phyloP scores from a whole-genome alignment of 176 grass and related monocot species.

The Ensete glaucum region DNA sequence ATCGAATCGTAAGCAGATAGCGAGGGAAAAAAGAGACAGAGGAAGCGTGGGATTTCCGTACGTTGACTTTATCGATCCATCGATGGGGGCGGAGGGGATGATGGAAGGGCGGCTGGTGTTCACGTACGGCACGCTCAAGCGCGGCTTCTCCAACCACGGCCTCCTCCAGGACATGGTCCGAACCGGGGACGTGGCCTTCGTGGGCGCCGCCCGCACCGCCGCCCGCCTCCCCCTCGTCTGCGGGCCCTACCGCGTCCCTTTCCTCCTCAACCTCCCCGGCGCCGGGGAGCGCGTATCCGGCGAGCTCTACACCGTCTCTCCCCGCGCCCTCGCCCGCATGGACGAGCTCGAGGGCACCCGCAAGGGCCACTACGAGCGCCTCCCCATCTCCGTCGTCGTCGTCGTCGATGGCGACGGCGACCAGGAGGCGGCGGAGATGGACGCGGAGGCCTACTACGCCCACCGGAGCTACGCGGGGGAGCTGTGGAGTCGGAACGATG shows the following conservation, averaged over 20 bases:
- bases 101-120: conserved; percentile 42
- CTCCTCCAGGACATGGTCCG: conserved; percentile 50
- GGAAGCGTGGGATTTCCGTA: too few relatives aligned
- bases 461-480: conserved; percentile 55
- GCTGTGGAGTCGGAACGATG: conserved; percentile 60
- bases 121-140: conserved; percentile 93
- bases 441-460: conserved; percentile 64
- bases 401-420: conserved; percentile 12
- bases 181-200: conserved; percentile 44
- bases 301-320: conserved; percentile 60
- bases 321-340: conserved; percentile 38
- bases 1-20: too few relatives aligned
- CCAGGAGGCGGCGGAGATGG: conserved; percentile 1
- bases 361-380: conserved; percentile 67
- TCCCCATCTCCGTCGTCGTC: conserved; percentile 30
- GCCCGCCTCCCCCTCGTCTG: conserved; percentile 53
- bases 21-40: too few relatives aligned
- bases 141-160: conserved; percentile 74
- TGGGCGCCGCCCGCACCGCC: conserved; percentile 35
- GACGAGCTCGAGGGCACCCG: conserved; percentile 77
- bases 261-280: conserved; percentile 69
- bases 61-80: not conserved
- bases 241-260: conserved; percentile 91
- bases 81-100: not conserved
- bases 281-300: conserved; percentile 44